Conservation (phyloP, 2,329 filamentous ascomycete species). For the Diaporthe vaccinii region DNA sequence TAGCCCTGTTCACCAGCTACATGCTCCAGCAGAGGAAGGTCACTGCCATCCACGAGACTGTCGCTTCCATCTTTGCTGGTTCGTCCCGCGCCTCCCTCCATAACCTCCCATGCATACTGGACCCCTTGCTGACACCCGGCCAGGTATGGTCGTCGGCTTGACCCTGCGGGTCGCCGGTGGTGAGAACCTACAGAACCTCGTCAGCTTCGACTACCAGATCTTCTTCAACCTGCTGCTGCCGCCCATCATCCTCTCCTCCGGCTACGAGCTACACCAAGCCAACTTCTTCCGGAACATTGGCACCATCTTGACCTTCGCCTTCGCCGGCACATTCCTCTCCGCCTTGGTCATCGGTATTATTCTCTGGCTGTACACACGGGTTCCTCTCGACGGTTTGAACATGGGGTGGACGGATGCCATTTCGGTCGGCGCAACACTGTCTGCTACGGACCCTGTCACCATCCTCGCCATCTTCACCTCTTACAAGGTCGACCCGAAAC, state of each 20-base stretch:
- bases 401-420: constrained; percentile 97
- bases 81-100: constrained; percentile 45
- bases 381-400: constrained; percentile 86
- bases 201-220: constrained; percentile 98
- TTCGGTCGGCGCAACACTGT: constrained; percentile 94
- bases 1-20: constrained; percentile 97
- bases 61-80: constrained; percentile 98
- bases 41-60: constrained; percentile 97
- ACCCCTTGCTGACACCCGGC: constrained; percentile 31
- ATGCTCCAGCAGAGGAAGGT: constrained; percentile 96
- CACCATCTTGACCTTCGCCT: constrained; percentile 96
- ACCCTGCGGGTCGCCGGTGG: constrained; percentile 85
- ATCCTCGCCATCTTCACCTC: constrained; percentile 99
- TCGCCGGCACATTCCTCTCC: constrained; percentile 96
- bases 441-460: constrained; percentile 96
- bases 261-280: constrained; percentile 96
- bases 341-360: constrained; percentile 93
- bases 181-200: constrained; percentile 87
- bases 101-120: neutral
- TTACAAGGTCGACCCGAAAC: constrained; percentile 98
- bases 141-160: constrained; percentile 95
- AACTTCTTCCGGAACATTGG: constrained; percentile 99
- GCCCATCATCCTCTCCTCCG: constrained; percentile 96
- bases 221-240: constrained; percentile 99
- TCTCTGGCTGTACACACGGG: constrained; percentile 87